Percentiles rank a stretch among this genome's conserved stretches.
phyloP scores from a whole-genome alignment of 495 filamentous ascomycete species.

The Aspergillus egyptiacus region DNA sequence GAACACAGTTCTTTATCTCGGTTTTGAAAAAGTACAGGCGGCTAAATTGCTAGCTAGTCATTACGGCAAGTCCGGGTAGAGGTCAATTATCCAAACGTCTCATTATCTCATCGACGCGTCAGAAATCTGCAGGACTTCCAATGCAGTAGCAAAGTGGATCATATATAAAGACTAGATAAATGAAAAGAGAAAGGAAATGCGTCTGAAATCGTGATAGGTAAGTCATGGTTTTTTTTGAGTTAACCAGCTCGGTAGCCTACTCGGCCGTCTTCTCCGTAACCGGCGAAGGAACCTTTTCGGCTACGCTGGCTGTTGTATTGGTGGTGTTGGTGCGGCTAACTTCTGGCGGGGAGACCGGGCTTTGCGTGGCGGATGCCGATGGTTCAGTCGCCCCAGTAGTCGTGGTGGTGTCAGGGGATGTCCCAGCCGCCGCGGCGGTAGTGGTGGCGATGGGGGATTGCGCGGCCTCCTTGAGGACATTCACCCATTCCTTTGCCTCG shows the following conservation, averaged over 20 bases:
- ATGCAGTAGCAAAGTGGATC: neutral
- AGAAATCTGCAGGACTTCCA: no score
- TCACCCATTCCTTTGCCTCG: constrained; percentile 78
- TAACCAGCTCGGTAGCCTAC: constrained; percentile 8
- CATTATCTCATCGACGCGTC: no score
- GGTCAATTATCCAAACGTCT: no score
- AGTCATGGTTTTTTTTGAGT: constrained; percentile 2
- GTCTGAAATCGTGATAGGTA: neutral
- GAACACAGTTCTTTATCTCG: no score
- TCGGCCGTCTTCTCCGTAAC: constrained; percentile 9
- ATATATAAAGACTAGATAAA: neutral
- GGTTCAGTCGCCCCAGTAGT: constrained; percentile 10
- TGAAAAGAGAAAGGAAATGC: neutral
- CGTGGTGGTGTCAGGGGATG: constrained; percentile 14
- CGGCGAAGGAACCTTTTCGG: neutral
- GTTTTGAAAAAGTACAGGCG: no score
- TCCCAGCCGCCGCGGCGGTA: constrained; percentile 7
- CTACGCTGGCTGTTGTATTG: neutral
- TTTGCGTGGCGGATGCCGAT: constrained; percentile 14
- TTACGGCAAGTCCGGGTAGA: no score
- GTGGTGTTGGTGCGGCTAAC: constrained; percentile 12
- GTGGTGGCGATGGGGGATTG: constrained; percentile 15
- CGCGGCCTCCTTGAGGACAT: constrained; percentile 52
- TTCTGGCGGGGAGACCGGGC: constrained; percentile 5
- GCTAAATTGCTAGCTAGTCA: no score